Evolutionary conservation across 2,329 filamentous ascomycete genomes (phyloP), one percentile per base, ranked within the genome.

Genomic region (Pleurostoma richardsiae): DNA sequence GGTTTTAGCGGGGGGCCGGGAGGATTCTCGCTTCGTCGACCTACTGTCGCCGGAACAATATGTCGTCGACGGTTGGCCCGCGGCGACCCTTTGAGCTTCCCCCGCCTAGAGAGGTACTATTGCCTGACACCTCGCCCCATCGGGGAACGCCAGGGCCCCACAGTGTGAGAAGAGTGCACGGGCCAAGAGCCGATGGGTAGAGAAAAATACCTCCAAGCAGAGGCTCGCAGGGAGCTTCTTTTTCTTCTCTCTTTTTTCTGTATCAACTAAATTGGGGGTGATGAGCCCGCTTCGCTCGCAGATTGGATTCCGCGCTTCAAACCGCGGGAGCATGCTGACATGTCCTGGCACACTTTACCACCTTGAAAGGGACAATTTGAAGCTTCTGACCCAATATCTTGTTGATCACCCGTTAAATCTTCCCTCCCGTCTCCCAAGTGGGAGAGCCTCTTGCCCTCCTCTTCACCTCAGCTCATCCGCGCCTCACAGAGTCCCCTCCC

Each of bases 191-290:
- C 19, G 19, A 19, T 19, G 19, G 19, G 19, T 19, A 19, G 19
- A 19, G 19, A 19, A 19, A 19, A 19, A 19, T 19, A 19, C 19
- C 19, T 19, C 19, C 19, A 19, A 19, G 19, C 19, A 19, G 19
- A 19, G 19, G 19, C 19, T 19, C 19, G 19, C 19, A 19, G 19
- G 19, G 19, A 19, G 6, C 28, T 26, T 30, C 43, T 55, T 53
- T 52, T 45, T 58, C 48, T 52, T 57, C 59, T 64, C 58, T 55
- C 67, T 72, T 69, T 69, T 65, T 70, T 77, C 74, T 69, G 64
- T 68, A 80, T 68, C 82, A 88, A 89, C 85, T 89, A 89, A 81
- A 80, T 79, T 83, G 85, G 83, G 80, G 65, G 75, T 85, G 85
- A 90, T 79, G 86, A 87, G 83, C 73, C 73, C 77, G 80, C 78